These are phyloP conservation scores for Lachancea waltii DNA, from an alignment of 805 yeast species.

Conservation along the genomic window DNA sequence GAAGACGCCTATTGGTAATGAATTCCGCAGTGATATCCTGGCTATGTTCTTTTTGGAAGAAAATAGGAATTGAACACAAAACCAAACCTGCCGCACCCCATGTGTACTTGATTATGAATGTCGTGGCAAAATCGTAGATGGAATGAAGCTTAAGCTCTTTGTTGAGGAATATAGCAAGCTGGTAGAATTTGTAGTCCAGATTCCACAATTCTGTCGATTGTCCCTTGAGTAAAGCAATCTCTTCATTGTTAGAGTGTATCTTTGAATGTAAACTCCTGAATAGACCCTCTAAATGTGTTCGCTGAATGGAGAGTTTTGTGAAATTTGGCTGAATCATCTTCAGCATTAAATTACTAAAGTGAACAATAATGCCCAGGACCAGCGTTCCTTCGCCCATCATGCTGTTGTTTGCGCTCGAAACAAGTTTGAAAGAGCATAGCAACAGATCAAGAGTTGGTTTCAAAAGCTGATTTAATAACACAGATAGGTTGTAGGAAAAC, in stretches of 20 bases:
- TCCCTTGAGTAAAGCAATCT: conserved; percentile 79
- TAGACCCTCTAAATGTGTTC: conserved; percentile 77
- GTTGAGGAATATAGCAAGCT: conserved; percentile 68
- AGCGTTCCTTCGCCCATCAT: conserved; percentile 66
- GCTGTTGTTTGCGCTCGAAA: conserved; percentile 38
- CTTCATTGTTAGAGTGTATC: conserved; percentile 72
- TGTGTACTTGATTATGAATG: conserved; percentile 81
- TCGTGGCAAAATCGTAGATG: conserved; percentile 77
- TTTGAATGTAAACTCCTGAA: conserved; percentile 79
- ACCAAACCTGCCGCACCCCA: conserved; percentile 95
- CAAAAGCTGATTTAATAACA: conserved; percentile 73
- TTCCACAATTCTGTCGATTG: conserved; percentile 71
- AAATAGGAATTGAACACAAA: conserved; percentile 83
- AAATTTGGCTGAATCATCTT: conserved; percentile 84
- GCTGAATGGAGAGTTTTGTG: conserved; percentile 67
- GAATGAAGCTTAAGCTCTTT: conserved; percentile 71
- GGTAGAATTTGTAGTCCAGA: conserved; percentile 74
- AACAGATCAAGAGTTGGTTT: conserved; percentile 77
- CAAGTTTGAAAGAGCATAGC: conserved; percentile 72
- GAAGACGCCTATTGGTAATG: conserved; percentile 78
- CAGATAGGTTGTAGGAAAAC: conserved; percentile 62
- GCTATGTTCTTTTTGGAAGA: conserved; percentile 41
- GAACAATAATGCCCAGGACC: conserved; percentile 72
- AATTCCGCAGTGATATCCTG: conserved; percentile 65
- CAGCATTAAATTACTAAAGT: conserved; percentile 66